Percentiles rank a stretch among this genome's conserved stretches.
Evolutionary conservation across 345 rosid genomes (phyloP).

Genomic region (Mercurialis annua): DNA sequence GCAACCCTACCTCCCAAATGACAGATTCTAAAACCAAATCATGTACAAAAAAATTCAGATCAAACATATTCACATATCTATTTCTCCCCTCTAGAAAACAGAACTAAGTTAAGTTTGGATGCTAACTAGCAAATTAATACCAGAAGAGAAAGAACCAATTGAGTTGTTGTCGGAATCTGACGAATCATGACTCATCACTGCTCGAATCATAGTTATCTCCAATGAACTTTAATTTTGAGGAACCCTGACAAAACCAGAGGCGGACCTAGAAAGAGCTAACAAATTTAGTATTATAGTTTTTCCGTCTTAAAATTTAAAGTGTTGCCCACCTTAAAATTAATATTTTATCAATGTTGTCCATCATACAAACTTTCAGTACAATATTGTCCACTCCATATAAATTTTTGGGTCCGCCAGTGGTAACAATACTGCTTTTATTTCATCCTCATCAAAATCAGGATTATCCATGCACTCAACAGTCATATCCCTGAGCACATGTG

Average conservation of each 20-base stretch:
- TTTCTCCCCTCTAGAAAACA: background rate
- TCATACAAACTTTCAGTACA: no score
- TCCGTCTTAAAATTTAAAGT: no score
- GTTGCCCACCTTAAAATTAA: no score
- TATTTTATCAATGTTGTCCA: no score
- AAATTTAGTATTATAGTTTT: no score
- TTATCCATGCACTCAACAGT: constrained; percentile 1
- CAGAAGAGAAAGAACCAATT: constrained; percentile 2
- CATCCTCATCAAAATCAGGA: constrained; percentile 4
- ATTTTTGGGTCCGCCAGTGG: no score
- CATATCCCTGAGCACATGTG: background rate
- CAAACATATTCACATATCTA: background rate
- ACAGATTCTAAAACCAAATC: background rate
- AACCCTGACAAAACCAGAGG: background rate
- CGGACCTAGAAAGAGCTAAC: no score
- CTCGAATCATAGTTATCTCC: background rate
- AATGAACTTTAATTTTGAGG: background rate
- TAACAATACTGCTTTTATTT: background rate
- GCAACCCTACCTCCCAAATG: background rate
- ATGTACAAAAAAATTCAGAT: background rate
- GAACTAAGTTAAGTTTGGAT: background rate
- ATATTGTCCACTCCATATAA: no score
- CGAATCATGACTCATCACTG: constrained; percentile 4
- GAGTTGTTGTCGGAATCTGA: constrained; percentile 12
- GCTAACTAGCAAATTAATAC: background rate